Conservation (phyloP, 805 yeast genomes). For the Saturnispora dispora region DNA sequence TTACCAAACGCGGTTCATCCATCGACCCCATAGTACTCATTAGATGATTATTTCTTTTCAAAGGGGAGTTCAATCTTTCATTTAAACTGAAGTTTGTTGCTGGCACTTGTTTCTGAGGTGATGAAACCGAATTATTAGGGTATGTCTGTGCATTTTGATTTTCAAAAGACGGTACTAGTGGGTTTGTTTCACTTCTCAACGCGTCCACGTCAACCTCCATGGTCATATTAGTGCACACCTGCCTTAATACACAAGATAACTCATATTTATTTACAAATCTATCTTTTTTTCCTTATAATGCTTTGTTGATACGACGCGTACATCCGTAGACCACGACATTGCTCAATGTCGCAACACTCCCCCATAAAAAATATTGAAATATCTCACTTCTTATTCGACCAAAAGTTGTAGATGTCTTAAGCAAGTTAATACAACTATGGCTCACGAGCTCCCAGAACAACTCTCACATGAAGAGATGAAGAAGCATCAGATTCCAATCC, state of each 20-base stretch:
- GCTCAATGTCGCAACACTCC: not conserved
- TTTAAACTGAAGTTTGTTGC: not conserved
- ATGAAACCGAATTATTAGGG: too few species aligned
- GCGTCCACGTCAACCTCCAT: not conserved
- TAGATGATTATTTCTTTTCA: not conserved
- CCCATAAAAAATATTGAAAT: not conserved
- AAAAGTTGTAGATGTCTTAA: not conserved
- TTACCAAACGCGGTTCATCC: conserved; percentile 51
- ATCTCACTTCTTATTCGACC: not conserved
- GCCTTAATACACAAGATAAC: not conserved
- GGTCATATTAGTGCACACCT: not conserved
- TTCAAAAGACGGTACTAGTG: not conserved
- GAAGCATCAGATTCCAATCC: conserved; percentile 64
- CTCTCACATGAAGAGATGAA: conserved; percentile 82
- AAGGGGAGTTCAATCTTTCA: conserved; percentile 1
- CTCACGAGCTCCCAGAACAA: conserved; percentile 35
- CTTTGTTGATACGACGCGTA: not conserved
- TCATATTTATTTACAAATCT: not conserved
- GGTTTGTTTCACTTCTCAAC: not conserved
- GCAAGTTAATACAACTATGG: not conserved
- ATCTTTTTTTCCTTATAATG: not conserved
- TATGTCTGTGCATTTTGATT: not conserved
- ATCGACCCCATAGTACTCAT: not conserved
- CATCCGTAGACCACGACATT: not conserved
- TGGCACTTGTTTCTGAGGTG: not conserved